Evolutionary conservation across 441 rosid genomes (phyloP), one percentile per base, ranked within the genome.

Genomic region (Syzygium malaccense): DNA sequence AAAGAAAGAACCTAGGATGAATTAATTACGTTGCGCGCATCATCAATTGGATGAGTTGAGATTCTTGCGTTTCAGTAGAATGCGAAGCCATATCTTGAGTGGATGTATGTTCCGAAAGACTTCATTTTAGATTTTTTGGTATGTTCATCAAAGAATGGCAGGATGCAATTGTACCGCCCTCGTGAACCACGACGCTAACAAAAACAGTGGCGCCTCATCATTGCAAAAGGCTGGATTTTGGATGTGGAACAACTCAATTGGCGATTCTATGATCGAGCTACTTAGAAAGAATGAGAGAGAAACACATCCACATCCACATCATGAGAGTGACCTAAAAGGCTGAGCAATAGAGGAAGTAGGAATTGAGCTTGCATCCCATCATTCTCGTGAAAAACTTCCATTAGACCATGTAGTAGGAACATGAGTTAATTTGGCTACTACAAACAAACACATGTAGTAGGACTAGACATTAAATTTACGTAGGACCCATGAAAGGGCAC

Each of bases 401-500:
- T 28, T 88, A 71, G 25, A 19, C 57, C 66, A 32, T 33, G 66
- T 4, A n/a, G 58, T 2, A 53, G 41, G 58, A 85, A 10, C 86
- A n/a, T 85, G 87, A 14, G 45, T 53, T 33, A 23, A 13, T 55
- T 25, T 55, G 66, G 51, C 9, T 23, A 71, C n/a, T 71, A 37
- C 51, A 23, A 71, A 71, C 83, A 37, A 71, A 71, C 66, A 26
- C 55, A 58, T 53, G 19, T 0, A 55, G 87, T 55, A 58, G 57
- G 83, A 71, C 51, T 71, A 11, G 84, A 87, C 88, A 57, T 83
- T 87, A 25, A 94, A 88, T 64, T 19, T 26, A 23, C 28, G 93
- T 88, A 88, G 93, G 93, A 88, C 92, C 93, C 89, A 68, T 26
- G 90, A 88, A 84, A 91, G 92, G 93, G 92, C 94, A 95, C 87